These are phyloP conservation scores for Penicillium sp. DNA, from an alignment of 2,329 filamentous ascomycete species.

Conservation along the genomic window DNA sequence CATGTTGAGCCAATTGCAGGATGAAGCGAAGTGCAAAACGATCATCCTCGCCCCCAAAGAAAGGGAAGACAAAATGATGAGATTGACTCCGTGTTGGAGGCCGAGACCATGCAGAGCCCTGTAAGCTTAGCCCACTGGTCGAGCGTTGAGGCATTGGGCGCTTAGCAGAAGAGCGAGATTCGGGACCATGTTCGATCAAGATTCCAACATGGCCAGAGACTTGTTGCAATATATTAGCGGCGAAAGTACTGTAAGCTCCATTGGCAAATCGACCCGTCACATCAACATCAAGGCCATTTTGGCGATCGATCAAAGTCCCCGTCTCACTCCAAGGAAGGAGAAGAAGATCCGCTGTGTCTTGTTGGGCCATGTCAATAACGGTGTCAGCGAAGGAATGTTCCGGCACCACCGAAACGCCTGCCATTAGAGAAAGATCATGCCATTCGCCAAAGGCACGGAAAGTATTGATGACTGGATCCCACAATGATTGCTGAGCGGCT, in stretches of 20 bases:
- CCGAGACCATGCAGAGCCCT: conserved; percentile 53
- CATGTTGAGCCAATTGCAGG: conserved; percentile 74
- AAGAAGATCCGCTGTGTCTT: conserved; percentile 66
- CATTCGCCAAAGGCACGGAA: conserved; percentile 84
- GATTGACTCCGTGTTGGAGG: conserved; percentile 57
- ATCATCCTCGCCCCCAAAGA: conserved; percentile 79
- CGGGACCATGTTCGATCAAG: conserved; percentile 69
- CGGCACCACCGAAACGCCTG: conserved; percentile 72
- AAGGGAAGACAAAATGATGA: conserved; percentile 82
- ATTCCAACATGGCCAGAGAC: conserved; percentile 66
- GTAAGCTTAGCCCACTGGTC: conserved; percentile 54
- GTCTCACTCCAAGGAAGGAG: conserved; percentile 87
- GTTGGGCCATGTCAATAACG: conserved; percentile 62
- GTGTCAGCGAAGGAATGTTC: conserved; percentile 73
- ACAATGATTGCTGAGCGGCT: conserved; percentile 66
- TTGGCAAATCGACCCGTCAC: conserved; percentile 54
- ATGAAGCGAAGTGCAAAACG: conserved; percentile 71
- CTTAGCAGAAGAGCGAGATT: conserved; percentile 30
- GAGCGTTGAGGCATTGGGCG: conserved; percentile 36
- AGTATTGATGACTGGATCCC: conserved; percentile 82
- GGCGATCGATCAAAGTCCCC: conserved; percentile 65
- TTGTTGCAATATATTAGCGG: conserved; percentile 59
- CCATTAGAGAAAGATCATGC: conserved; percentile 74
- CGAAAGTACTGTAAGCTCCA: conserved; percentile 64
- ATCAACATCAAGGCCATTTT: conserved; percentile 46